Conservation (phyloP, 2,329 filamentous ascomycete species). For the Apiospora aurea region DNA sequence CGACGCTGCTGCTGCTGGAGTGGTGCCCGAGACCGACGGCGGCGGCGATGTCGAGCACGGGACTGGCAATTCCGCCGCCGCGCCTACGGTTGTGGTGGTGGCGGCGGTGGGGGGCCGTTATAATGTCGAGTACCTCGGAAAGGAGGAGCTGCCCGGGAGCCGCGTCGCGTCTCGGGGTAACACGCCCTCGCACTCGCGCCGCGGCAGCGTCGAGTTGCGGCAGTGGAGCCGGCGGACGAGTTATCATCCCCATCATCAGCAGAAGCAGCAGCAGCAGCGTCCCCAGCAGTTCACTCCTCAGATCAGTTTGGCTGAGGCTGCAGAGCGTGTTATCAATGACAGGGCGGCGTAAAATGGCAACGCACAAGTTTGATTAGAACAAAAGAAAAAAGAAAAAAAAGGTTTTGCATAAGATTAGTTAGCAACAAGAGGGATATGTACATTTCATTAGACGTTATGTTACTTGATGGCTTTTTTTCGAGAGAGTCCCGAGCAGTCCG, state of each 20-base stretch:
- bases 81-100: background rate
- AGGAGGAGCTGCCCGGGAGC: constrained; percentile 7
- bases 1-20: background rate
- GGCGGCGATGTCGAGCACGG: background rate
- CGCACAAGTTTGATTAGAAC: too few relatives aligned
- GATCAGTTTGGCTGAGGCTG: background rate
- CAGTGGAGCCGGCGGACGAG: background rate
- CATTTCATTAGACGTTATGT: background rate
- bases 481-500: too few relatives aligned
- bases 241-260: background rate
- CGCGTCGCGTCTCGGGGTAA: background rate
- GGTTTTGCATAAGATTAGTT: background rate
- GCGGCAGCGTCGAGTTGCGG: background rate
- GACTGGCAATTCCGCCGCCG: background rate
- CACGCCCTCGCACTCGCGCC: background rate
- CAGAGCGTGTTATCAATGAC: background rate
- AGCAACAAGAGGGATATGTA: background rate
- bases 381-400: too few relatives aligned
- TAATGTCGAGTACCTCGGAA: background rate
- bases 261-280: background rate
- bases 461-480: background rate
- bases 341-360: background rate
- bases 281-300: background rate
- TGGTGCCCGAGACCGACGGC: background rate
- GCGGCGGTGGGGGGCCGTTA: background rate